Evolutionary conservation across 2,329 filamentous ascomycete genomes (phyloP).

Genomic region (Cucurbitaria berberidis): DNA sequence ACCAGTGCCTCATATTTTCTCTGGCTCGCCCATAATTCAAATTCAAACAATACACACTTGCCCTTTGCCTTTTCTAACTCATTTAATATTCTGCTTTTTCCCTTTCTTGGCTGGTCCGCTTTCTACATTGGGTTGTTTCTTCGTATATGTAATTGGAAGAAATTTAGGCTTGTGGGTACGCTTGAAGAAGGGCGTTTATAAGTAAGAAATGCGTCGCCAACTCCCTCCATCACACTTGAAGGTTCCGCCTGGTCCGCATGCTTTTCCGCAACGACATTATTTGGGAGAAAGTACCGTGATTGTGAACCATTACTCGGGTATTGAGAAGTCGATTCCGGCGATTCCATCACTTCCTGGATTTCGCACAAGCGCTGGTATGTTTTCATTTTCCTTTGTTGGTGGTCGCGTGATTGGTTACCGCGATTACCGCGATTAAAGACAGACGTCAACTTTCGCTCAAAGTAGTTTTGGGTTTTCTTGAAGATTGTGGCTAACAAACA

Average conservation of each 20-base stretch:
- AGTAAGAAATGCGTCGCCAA: constrained; percentile 44
- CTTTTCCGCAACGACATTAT: constrained; percentile 38
- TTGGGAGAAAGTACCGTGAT: constrained; percentile 36
- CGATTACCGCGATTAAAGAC: neutral
- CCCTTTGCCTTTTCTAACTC: constrained; percentile 7
- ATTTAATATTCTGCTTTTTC: constrained; percentile 21
- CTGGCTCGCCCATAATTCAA: constrained; percentile 15
- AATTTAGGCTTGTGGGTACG: neutral
- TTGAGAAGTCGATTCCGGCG: constrained; percentile 46
- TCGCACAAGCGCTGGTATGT: constrained; percentile 48
- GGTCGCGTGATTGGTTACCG: constrained; percentile 25
- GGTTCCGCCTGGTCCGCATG: constrained; percentile 38
- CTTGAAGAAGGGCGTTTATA: too few species aligned
- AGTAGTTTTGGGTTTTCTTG: neutral
- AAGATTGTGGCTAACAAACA: constrained; percentile 16
- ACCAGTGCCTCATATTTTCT: constrained; percentile 23
- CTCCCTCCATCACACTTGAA: constrained; percentile 44
- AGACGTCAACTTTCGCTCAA: constrained; percentile 10
- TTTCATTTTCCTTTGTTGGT: constrained; percentile 17
- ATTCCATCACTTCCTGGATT: constrained; percentile 48
- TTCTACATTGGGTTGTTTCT: constrained; percentile 4
- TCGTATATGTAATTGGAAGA: constrained; percentile 29
- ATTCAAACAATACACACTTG: constrained; percentile 9
- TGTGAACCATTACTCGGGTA: constrained; percentile 42
- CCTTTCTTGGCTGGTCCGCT: constrained; percentile 28